phyloP scores from a whole-genome alignment of 106 monocot genomes.

The Allium sativum region DNA sequence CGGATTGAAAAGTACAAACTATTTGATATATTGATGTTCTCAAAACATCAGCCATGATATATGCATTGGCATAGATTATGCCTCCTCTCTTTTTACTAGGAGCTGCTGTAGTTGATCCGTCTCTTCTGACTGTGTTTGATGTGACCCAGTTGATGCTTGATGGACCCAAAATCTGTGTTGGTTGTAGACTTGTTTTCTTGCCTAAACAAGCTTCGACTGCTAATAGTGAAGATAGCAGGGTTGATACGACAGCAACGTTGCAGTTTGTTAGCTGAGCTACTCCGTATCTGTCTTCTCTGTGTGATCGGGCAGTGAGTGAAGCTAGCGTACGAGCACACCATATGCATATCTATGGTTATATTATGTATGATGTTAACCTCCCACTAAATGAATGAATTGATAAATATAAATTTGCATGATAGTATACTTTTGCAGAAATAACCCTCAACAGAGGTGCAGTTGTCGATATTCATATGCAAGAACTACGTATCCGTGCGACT shows the following conservation, averaged over 20 bases:
- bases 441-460: no score
- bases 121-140: slow-evolving; percentile 26
- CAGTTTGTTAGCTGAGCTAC: slow-evolving; percentile 82
- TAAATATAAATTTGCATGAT: no score
- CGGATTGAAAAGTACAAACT: slow-evolving; percentile 49
- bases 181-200: slow-evolving; percentile 67
- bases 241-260: slow-evolving; percentile 57
- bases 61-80: slow-evolving; percentile 47
- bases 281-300: slow-evolving; percentile 76
- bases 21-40: slow-evolving; percentile 76
- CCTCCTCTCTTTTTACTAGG: slow-evolving; percentile 32
- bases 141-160: slow-evolving; percentile 67
- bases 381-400: not conserved
- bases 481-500: no score
- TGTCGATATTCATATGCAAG: no score
- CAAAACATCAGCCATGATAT: slow-evolving; percentile 78
- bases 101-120: slow-evolving; percentile 11
- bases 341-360: slow-evolving; percentile 40
- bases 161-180: slow-evolving; percentile 49
- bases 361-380: not conserved
- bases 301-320: slow-evolving; percentile 64
- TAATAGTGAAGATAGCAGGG: slow-evolving; percentile 56
- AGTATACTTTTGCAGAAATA: no score
- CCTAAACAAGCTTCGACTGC: slow-evolving; percentile 84
- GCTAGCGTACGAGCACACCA: slow-evolving; percentile 65